Percentiles rank a stretch among this genome's conserved stretches.
phyloP scores from a whole-genome alignment of 495 filamentous ascomycete genomes.

The Daldinia caldariorum region DNA sequence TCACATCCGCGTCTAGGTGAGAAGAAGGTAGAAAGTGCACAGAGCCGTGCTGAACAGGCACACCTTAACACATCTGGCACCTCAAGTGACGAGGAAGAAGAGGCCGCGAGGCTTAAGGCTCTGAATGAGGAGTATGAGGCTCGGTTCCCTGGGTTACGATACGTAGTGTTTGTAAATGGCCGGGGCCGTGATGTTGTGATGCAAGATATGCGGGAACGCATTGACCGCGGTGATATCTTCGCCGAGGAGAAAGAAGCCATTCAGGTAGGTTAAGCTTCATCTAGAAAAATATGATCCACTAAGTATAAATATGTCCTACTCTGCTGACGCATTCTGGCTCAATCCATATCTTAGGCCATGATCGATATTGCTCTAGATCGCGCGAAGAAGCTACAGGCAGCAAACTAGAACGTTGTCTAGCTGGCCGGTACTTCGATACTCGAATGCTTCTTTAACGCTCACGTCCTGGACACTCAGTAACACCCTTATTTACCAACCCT shows the following conservation, averaged over 20 bases:
- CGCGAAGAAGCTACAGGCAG: slow-evolving; percentile 21
- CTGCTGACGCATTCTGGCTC: slow-evolving; percentile 13
- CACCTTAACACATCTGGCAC: slow-evolving; percentile 64
- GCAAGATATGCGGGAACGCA: slow-evolving; percentile 83
- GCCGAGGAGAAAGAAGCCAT: slow-evolving; percentile 79
- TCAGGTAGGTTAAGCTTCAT: slow-evolving; percentile 61
- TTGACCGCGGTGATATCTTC: slow-evolving; percentile 71
- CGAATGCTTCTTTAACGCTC: neutral
- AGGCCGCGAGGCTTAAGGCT: slow-evolving; percentile 65
- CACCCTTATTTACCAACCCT: neutral
- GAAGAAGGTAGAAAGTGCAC: slow-evolving; percentile 73
- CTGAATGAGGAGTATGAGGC: slow-evolving; percentile 87
- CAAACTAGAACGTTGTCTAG: neutral
- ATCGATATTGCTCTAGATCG: slow-evolving; percentile 40
- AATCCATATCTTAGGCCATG: slow-evolving; percentile 30
- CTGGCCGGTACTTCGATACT: neutral
- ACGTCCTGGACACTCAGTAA: neutral
- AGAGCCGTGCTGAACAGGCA: slow-evolving; percentile 82
- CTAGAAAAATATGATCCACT: slow-evolving; percentile 26
- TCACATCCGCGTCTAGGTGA: slow-evolving; percentile 89
- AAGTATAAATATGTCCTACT: neutral
- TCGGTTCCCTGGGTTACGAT: slow-evolving; percentile 83
- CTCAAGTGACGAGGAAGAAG: slow-evolving; percentile 48
- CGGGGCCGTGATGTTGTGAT: slow-evolving; percentile 77
- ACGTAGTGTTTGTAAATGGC: slow-evolving; percentile 95